Conservation (phyloP, 2,329 filamentous ascomycete genomes). For the Apiospora rasikravindrae region DNA sequence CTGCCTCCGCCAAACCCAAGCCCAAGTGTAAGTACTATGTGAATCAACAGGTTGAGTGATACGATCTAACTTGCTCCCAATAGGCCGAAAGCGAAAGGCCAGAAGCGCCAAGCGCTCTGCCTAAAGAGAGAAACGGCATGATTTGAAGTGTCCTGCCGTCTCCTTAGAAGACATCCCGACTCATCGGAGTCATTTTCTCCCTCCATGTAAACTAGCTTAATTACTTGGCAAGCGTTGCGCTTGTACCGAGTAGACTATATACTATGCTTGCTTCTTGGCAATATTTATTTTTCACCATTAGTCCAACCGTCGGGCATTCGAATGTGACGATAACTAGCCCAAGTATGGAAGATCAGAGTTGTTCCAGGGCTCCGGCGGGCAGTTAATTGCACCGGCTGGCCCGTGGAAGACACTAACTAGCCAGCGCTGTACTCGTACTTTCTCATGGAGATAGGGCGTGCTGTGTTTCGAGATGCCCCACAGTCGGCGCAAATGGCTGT, state of each 20-base stretch:
- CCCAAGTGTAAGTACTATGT: background rate
- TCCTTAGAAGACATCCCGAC: background rate
- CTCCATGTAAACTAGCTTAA: background rate
- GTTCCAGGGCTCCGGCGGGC: background rate
- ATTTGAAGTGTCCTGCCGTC: background rate
- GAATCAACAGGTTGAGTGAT: background rate
- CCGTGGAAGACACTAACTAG: background rate
- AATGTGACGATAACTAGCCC: background rate
- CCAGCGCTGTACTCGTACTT: background rate
- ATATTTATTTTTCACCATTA: background rate
- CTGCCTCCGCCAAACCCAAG: background rate
- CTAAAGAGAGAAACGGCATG: background rate
- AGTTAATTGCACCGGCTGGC: background rate
- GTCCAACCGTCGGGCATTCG: background rate
- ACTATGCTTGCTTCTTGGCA: background rate
- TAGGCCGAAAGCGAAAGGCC: constrained; percentile 18
- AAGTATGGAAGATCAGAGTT: background rate
- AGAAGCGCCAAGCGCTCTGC: background rate
- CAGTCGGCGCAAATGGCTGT: background rate
- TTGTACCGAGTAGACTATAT: background rate
- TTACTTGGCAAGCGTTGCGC: background rate
- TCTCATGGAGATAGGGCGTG: background rate
- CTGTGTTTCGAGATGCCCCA: background rate
- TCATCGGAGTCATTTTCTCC: background rate
- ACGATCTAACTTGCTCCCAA: background rate